phyloP scores from a whole-genome alignment of 2,329 filamentous ascomycete species.

The Esteya vermicola region DNA sequence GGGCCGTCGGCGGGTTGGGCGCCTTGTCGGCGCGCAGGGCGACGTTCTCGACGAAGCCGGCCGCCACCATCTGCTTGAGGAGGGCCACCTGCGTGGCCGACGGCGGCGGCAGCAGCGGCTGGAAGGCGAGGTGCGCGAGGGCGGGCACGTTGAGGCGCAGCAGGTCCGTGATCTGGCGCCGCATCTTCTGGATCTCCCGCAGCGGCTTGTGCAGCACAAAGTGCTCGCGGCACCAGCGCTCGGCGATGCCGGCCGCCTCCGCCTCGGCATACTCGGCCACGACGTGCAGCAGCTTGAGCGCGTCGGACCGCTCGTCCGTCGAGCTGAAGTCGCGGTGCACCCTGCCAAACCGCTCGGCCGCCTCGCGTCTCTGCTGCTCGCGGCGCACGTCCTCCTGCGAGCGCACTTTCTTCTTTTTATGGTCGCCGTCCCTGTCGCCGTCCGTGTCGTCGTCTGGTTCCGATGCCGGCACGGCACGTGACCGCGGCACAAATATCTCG shows the following conservation, averaged over 20 bases:
- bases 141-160: conserved; percentile 59
- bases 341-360: conserved; percentile 47
- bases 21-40: conserved; percentile 84
- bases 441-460: too few relatives aligned
- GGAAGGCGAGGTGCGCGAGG: conserved; percentile 41
- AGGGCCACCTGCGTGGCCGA: conserved; percentile 58
- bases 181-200: conserved; percentile 71
- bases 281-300: conserved; percentile 78
- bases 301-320: conserved; percentile 72
- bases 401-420: conserved; percentile 24
- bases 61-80: conserved; percentile 80
- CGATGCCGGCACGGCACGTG: conserved; percentile 56
- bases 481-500: conserved; percentile 75
- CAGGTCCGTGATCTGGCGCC: conserved; percentile 69
- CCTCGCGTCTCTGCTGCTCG: conserved; percentile 53
- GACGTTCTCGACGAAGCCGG: conserved; percentile 87
- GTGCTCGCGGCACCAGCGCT: conserved; percentile 65
- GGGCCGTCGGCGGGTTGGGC: conserved; percentile 43
- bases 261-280: conserved; percentile 77
- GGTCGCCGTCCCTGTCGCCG: conserved; percentile 20
- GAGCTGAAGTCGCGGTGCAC: conserved; percentile 68
- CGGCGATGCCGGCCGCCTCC: too few relatives aligned
- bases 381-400: conserved; percentile 57
- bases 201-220: conserved; percentile 82
- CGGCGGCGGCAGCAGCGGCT: conserved; percentile 42